Evolutionary conservation across 129 eudicot species (phyloP).

Genomic region (Chrysanthemum makinoi): DNA sequence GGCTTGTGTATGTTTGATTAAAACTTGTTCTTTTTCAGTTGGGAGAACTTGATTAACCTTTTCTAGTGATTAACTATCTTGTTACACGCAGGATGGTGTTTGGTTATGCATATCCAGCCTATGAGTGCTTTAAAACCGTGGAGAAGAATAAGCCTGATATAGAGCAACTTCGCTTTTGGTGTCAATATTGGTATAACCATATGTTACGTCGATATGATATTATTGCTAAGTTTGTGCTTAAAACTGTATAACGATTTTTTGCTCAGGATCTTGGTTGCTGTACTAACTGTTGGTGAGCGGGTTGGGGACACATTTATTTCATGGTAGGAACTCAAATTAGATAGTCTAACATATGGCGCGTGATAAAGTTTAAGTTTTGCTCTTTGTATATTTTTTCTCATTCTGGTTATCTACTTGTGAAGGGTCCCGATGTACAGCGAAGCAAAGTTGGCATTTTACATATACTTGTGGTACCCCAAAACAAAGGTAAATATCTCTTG

Average conservation of each 20-base stretch:
- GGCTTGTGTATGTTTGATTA: constrained; percentile 69
- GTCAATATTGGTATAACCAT: constrained; percentile 77
- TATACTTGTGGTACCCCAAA: constrained; percentile 88
- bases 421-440: constrained; percentile 98
- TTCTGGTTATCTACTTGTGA: constrained; percentile 30
- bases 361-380: not conserved
- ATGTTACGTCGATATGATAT: not conserved
- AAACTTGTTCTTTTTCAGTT: not conserved
- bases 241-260: not conserved
- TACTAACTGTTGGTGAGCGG: constrained; percentile 77
- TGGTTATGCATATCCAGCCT: constrained; percentile 97
- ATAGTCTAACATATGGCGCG: not conserved
- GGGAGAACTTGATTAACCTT: constrained; percentile 1
- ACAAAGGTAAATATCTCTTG: constrained; percentile 55
- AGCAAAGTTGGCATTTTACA: constrained; percentile 87
- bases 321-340: constrained; percentile 49
- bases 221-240: not conserved
- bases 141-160: constrained; percentile 85
- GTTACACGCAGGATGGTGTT: constrained; percentile 63
- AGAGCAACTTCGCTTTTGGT: constrained; percentile 91
- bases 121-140: constrained; percentile 81
- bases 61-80: constrained; percentile 1
- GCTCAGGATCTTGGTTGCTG: constrained; percentile 90
- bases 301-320: constrained; percentile 78
- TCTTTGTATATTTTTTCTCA: not conserved